phyloP scores from a whole-genome alignment of 331 rosid species.

The Dryas integrifolia region DNA sequence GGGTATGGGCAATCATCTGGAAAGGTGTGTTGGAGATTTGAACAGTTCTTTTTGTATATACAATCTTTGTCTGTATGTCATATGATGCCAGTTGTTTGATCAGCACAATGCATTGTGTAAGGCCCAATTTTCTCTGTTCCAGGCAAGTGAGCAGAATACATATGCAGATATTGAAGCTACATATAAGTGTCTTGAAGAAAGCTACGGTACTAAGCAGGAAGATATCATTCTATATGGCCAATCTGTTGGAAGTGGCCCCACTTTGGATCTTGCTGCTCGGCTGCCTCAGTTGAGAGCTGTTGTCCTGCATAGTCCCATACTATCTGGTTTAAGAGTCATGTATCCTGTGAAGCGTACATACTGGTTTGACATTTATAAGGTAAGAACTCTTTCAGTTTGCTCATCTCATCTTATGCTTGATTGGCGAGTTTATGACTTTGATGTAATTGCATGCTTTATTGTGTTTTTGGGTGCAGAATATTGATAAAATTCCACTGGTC shows the following conservation, averaged over 20 bases:
- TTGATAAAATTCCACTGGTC: conserved; percentile 85
- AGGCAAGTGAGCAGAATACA: conserved; percentile 98
- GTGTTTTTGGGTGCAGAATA: conserved; percentile 60
- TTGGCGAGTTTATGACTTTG: conserved; percentile 12
- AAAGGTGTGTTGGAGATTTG: conserved; percentile 62
- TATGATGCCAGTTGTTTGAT: conserved; percentile 23
- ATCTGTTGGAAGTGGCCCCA: conserved; percentile 98
- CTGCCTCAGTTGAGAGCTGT: conserved; percentile 85
- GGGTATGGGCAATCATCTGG: conserved; percentile 97
- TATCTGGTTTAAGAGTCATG: conserved; percentile 94
- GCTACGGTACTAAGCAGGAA: conserved; percentile 88
- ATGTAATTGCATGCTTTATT: conserved; percentile 26
- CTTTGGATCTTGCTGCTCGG: conserved; percentile 88
- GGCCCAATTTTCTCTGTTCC: conserved; percentile 38
- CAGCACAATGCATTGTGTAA: conserved; percentile 29
- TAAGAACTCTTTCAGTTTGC: conserved; percentile 20
- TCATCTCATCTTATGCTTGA: conserved; percentile 12
- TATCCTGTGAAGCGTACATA: conserved; percentile 91
- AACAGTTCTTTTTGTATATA: neutral
- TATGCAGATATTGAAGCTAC: conserved; percentile 95
- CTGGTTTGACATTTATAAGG: conserved; percentile 98
- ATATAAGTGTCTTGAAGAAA: conserved; percentile 89
- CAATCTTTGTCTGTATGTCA: neutral
- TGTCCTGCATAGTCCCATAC: conserved; percentile 90
- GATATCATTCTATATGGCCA: conserved; percentile 91